Evolutionary conservation across 2,329 filamentous ascomycete genomes (phyloP).

Genomic region (Fusarium coicis): DNA sequence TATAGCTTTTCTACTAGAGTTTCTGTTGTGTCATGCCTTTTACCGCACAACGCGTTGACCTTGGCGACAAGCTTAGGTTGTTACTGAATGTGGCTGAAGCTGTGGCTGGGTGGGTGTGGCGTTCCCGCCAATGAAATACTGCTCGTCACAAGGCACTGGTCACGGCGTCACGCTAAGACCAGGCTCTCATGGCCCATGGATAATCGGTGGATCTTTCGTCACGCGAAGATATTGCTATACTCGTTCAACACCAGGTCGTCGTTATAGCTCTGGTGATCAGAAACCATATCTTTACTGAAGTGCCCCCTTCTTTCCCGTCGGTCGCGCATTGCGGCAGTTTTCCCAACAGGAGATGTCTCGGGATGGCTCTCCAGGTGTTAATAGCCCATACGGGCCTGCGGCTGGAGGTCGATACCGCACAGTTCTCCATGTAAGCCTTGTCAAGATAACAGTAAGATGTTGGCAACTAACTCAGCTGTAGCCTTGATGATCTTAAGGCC

Average conservation of each 20-base stretch:
- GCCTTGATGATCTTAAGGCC: constrained; percentile 84
- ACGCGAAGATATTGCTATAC: constrained; percentile 39
- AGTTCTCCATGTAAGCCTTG: constrained; percentile 73
- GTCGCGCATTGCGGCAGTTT: constrained; percentile 44
- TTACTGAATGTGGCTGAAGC: constrained; percentile 21
- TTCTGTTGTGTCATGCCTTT: not conserved
- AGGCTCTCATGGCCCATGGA: constrained; percentile 37
- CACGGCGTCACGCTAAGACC: constrained; percentile 49
- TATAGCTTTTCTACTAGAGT: not conserved
- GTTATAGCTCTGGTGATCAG: constrained; percentile 21
- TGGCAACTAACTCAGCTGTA: constrained; percentile 49
- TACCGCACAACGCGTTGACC: constrained; percentile 13
- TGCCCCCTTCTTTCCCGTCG: constrained; percentile 19
- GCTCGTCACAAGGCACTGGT: constrained; percentile 48
- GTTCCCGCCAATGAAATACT: constrained; percentile 27
- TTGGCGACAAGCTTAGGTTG: not conserved
- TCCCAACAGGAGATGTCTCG: constrained; percentile 61
- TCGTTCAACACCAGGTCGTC: constrained; percentile 21
- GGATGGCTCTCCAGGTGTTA: constrained; percentile 90
- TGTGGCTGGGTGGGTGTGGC: constrained; percentile 34
- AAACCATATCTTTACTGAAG: constrained; percentile 24
- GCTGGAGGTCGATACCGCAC: constrained; percentile 79
- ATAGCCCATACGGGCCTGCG: constrained; percentile 93
- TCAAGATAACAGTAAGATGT: not conserved
- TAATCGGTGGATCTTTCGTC: constrained; percentile 36